Evolutionary conservation across 441 rosid genomes (phyloP), one percentile per base, ranked within the genome.

Genomic region (Geranium incanum): DNA sequence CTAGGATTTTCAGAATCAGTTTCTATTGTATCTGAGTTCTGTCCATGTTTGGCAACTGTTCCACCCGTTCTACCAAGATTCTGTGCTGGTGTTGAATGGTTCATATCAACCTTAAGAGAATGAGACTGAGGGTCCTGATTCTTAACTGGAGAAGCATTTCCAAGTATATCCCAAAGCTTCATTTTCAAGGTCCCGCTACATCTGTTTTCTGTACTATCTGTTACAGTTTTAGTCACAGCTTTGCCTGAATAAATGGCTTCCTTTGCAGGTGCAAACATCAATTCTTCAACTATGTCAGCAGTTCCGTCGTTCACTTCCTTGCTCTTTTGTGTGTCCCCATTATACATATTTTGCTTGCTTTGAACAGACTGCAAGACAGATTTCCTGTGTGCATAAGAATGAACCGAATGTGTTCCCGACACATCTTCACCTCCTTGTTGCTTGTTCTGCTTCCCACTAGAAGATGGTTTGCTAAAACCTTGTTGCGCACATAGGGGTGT

Each of bases 131-230:
- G 79, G 75, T 76, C 81, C 81, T 83, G 80, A 79, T 79, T 87
- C 79, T 81, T 81, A 68, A 82, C 87, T 57, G 95, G 86, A 75
- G 94, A 79, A 81, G 82, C 84, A 78, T 78, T 79, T 71, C 89
- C 91, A 71, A 92, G 70, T 75, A 95, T 84, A 81, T 92, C 93
- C 85, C 81, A 81, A 21, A 90, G 86, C 84, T 91, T 95, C 75
- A 78, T 85, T 86, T 85, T 89, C 85, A 95, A 84, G 71, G 78
- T 81, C 82, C 86, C 89, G 76, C 87, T 89, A 73, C 71, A 75
- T 74, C 74, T 67, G 21, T 77, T 81, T 69, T 76, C 81, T 38
- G 76, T 67, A 70, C 74, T 80, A 73, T 72, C 84, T 21, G 76
- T 73, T 71, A 76, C 84, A 72, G 80, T 84, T 60, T 68, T 78